Percentiles rank a stretch among this genome's conserved stretches.
phyloP scores from a whole-genome alignment of 306 rosid species.

The Comarum palustre region DNA sequence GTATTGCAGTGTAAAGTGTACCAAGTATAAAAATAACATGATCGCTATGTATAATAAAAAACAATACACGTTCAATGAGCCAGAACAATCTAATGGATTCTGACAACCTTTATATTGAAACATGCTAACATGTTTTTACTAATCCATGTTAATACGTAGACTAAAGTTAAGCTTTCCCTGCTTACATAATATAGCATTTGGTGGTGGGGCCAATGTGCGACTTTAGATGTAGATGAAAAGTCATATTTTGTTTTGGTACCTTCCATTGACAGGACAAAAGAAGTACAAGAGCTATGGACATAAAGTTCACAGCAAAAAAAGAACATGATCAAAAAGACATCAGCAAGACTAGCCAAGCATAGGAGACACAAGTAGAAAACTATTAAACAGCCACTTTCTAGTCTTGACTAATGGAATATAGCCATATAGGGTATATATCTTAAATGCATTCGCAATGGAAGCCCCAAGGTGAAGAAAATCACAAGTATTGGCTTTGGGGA shows the following conservation, averaged over 20 bases:
- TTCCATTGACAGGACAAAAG: neutral
- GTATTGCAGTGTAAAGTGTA: neutral
- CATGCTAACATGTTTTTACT: neutral
- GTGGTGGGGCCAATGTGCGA: neutral
- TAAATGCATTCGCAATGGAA: too few relatives aligned
- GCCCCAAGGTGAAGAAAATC: neutral
- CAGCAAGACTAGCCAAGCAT: too few relatives aligned
- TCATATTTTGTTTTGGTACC: neutral
- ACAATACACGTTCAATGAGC: too few relatives aligned
- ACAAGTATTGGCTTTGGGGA: neutral
- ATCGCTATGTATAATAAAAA: neutral
- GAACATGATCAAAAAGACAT: too few relatives aligned
- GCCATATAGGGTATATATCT: too few relatives aligned
- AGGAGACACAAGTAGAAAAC: too few relatives aligned
- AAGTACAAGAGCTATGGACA: too few relatives aligned
- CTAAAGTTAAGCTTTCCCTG: neutral
- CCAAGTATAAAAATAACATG: neutral
- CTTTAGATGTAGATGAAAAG: neutral
- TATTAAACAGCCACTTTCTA: too few relatives aligned
- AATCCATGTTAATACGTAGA: neutral
- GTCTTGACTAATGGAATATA: too few relatives aligned
- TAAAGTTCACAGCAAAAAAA: too few relatives aligned
- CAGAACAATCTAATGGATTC: neutral
- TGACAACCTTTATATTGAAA: neutral
- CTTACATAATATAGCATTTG: neutral